Percentiles rank a stretch among this genome's conserved stretches.
phyloP scores from a whole-genome alignment of 1,284 basidiomycete genomes.

The Golubevia sp. region DNA sequence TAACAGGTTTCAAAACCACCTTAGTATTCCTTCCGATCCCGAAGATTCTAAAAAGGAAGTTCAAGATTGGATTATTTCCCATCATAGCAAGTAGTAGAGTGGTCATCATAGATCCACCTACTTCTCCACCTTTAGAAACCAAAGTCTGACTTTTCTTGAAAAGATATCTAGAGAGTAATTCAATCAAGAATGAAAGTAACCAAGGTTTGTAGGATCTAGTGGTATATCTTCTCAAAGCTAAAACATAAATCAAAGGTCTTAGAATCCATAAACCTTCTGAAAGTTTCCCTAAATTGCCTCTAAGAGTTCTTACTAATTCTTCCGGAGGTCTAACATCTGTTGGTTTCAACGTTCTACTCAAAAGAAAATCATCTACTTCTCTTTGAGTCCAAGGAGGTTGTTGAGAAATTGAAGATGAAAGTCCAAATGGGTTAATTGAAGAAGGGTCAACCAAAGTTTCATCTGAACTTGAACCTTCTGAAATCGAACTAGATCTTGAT shows the following conservation, averaged over 20 bases:
- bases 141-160: too few relatives aligned
- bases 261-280: conserved; percentile 44
- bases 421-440: conserved; percentile 10
- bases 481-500: conserved; percentile 21
- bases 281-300: conserved; percentile 18
- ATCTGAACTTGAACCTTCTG: conserved; percentile 22
- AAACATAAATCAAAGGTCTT: conserved; percentile 39
- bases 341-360: conserved; percentile 42
- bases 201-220: background rate
- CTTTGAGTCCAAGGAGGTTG: conserved; percentile 31
- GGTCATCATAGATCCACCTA: too few relatives aligned
- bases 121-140: too few relatives aligned
- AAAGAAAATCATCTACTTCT: conserved; percentile 53
- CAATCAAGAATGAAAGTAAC: background rate
- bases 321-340: conserved; percentile 45
- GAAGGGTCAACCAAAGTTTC: conserved; percentile 42
- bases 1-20: conserved; percentile 36
- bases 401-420: background rate
- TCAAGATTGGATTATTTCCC: conserved; percentile 42
- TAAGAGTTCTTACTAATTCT: conserved; percentile 43
- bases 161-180: background rate
- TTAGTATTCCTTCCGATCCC: conserved; percentile 22
- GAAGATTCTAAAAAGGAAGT: conserved; percentile 31
- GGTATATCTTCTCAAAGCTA: conserved; percentile 1
- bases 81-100: conserved; percentile 28